These are phyloP conservation scores for Vitis labrusca DNA, from an alignment of 164 flowering plant species.

Conservation along the genomic window DNA sequence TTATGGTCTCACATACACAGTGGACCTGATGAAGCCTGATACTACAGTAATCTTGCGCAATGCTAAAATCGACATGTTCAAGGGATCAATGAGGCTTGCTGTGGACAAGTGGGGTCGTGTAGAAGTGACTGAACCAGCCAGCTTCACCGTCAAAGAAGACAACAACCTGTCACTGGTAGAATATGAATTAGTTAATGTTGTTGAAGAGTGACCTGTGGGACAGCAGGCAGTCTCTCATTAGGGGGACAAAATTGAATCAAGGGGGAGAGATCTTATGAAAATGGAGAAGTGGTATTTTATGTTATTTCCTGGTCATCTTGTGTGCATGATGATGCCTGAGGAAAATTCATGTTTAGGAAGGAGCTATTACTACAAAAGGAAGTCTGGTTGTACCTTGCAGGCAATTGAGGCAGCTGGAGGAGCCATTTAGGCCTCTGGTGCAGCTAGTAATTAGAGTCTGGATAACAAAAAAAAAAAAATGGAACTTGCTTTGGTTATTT, in stretches of 20 bases:
- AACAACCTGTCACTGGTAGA: slow-evolving; percentile 41
- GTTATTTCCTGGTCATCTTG: slow-evolving; percentile 4
- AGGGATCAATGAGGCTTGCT: too few relatives aligned
- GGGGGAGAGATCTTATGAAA: neutral
- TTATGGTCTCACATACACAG: slow-evolving; percentile 14
- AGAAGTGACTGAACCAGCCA: slow-evolving; percentile 22
- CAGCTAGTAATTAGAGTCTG: slow-evolving; percentile 4
- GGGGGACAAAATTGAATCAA: neutral
- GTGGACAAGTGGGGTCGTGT: too few relatives aligned
- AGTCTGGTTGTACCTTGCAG: slow-evolving; percentile 1
- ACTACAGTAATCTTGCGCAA: slow-evolving; percentile 32
- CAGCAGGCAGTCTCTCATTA: neutral
- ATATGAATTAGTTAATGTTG: slow-evolving; percentile 37
- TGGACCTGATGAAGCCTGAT: slow-evolving; percentile 33
- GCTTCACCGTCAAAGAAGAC: slow-evolving; percentile 36
- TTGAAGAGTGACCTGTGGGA: slow-evolving; percentile 25
- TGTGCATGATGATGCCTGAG: neutral
- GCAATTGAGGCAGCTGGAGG: neutral
- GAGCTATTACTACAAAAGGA: slow-evolving; percentile 9
- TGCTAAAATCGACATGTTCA: neutral
- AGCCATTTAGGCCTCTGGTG: neutral
- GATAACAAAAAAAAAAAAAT: neutral
- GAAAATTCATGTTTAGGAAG: slow-evolving; percentile 11
- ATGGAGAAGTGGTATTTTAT: slow-evolving; percentile 7
- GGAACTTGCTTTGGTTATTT: slow-evolving; percentile 1